Evolutionary conservation across 2,329 filamentous ascomycete genomes (phyloP).

Genomic region (Elsinoe fawcettii): DNA sequence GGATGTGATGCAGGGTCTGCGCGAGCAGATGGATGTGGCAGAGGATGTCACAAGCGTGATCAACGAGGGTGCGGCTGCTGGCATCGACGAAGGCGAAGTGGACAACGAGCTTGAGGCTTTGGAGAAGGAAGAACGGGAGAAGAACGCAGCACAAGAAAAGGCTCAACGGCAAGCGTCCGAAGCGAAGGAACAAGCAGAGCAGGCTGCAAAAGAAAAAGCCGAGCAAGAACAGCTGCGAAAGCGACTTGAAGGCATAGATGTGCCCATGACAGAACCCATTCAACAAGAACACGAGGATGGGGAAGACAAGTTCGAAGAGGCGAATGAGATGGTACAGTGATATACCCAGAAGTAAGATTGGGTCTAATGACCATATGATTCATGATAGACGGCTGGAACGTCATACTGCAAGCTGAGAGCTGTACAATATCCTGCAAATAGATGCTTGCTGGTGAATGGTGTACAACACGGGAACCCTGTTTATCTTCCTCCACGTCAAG

Average conservation of each 20-base stretch:
- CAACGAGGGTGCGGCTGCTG: slow-evolving; percentile 46
- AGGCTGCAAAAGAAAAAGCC: slow-evolving; percentile 33
- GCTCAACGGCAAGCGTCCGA: slow-evolving; percentile 56
- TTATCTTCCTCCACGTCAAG: neutral
- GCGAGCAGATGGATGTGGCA: slow-evolving; percentile 69
- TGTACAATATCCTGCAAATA: slow-evolving; percentile 2
- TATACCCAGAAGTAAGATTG: neutral
- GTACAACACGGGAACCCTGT: too few species aligned
- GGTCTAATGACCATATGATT: neutral
- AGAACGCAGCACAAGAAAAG: slow-evolving; percentile 65
- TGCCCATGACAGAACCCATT: slow-evolving; percentile 40
- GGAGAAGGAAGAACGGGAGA: slow-evolving; percentile 42
- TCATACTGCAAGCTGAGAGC: neutral
- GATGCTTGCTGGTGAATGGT: neutral
- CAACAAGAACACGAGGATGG: slow-evolving; percentile 19
- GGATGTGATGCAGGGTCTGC: slow-evolving; percentile 63
- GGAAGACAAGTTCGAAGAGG: slow-evolving; percentile 13
- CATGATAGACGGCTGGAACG: neutral
- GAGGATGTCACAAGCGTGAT: slow-evolving; percentile 78
- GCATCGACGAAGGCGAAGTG: slow-evolving; percentile 71
- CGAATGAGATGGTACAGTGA: slow-evolving; percentile 12
- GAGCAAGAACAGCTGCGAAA: slow-evolving; percentile 28
- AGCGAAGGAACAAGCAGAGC: slow-evolving; percentile 65
- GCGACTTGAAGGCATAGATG: slow-evolving; percentile 26
- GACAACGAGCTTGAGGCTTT: slow-evolving; percentile 80